A percentile compares a stretch with the other conserved stretches of the same genome.
Conservation (phyloP, 1,284 basidiomycete genomes). For the Marasmius sp. region DNA sequence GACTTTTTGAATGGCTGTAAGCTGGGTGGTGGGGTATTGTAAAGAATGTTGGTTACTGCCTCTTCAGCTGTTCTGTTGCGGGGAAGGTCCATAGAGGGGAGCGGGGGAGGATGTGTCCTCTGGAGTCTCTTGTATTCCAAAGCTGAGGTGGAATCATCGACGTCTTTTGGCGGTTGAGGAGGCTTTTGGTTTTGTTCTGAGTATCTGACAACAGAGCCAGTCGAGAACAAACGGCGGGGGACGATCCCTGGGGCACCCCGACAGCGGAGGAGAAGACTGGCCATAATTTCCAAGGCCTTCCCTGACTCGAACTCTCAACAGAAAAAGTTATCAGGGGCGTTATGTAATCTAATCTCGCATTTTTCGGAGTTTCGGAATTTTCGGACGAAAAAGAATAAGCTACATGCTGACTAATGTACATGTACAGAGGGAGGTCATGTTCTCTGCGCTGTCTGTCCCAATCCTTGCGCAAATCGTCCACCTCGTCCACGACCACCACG, state of each 20-base stretch:
- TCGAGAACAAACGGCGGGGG: slow-evolving; percentile 37
- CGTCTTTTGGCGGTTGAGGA: slow-evolving; percentile 67
- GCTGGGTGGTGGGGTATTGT: slow-evolving; percentile 94
- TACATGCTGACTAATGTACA: not conserved
- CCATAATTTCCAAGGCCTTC: slow-evolving; percentile 5
- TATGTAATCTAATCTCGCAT: slow-evolving; percentile 1
- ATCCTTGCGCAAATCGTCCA: slow-evolving; percentile 74
- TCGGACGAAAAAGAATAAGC: too few relatives aligned
- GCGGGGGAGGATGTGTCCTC: slow-evolving; percentile 70
- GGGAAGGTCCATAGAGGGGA: slow-evolving; percentile 75
- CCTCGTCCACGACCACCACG: slow-evolving; percentile 66
- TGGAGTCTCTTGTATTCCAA: slow-evolving; percentile 89
- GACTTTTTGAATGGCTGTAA: slow-evolving; percentile 94
- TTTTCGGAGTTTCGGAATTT: too few relatives aligned
- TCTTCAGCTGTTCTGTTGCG: slow-evolving; percentile 85
- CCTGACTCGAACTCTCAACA: not conserved
- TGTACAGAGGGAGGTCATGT: slow-evolving; percentile 8
- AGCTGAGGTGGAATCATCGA: slow-evolving; percentile 91
- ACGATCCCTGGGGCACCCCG: slow-evolving; percentile 7
- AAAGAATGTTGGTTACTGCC: slow-evolving; percentile 92
- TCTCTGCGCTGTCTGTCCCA: slow-evolving; percentile 37
- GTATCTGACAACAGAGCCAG: slow-evolving; percentile 28
- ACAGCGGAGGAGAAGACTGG: slow-evolving; percentile 13
- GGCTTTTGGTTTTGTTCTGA: slow-evolving; percentile 42
- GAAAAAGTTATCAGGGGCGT: not conserved